These are phyloP conservation scores for Aspergillus pseudoviridinutans DNA, from an alignment of 2,329 filamentous ascomycete genomes.

Conservation along the genomic window DNA sequence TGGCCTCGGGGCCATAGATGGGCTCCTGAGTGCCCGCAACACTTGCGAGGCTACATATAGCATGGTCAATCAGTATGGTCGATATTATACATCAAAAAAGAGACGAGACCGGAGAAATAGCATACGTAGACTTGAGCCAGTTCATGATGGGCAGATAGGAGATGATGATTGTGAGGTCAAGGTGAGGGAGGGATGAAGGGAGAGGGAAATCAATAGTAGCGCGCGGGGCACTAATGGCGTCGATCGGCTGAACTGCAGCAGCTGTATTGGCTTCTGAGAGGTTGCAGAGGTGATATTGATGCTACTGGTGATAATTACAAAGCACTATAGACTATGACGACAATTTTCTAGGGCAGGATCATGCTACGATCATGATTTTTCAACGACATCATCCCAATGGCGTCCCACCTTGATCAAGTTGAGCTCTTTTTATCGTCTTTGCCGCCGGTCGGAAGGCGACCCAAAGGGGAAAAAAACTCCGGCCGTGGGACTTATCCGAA, in stretches of 20 bases:
- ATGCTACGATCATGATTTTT: neutral
- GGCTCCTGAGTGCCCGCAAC: slow-evolving; percentile 96
- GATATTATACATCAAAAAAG: slow-evolving; percentile 15
- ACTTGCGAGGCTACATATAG: slow-evolving; percentile 54
- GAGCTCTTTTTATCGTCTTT: neutral
- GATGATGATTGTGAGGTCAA: neutral
- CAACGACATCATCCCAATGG: neutral
- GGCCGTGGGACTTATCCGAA: slow-evolving; percentile 9
- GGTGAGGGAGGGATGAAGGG: slow-evolving; percentile 7
- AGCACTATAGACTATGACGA: neutral
- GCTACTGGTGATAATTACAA: neutral
- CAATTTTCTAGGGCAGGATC: neutral
- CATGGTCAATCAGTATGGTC: slow-evolving; percentile 51
- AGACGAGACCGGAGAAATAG: slow-evolving; percentile 16
- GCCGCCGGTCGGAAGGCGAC: neutral
- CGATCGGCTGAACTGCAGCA: slow-evolving; percentile 9
- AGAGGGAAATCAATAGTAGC: slow-evolving; percentile 30
- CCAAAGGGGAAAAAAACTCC: slow-evolving; percentile 15
- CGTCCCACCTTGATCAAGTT: no score
- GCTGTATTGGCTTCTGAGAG: no score
- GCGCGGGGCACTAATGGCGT: slow-evolving; percentile 28
- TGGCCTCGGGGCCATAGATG: slow-evolving; percentile 85
- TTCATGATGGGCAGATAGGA: slow-evolving; percentile 66
- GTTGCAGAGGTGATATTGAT: neutral
- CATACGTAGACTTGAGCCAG: slow-evolving; percentile 90